These are phyloP conservation scores for Fusarium citri DNA, from an alignment of 2,329 filamentous ascomycete species.

Conservation along the genomic window DNA sequence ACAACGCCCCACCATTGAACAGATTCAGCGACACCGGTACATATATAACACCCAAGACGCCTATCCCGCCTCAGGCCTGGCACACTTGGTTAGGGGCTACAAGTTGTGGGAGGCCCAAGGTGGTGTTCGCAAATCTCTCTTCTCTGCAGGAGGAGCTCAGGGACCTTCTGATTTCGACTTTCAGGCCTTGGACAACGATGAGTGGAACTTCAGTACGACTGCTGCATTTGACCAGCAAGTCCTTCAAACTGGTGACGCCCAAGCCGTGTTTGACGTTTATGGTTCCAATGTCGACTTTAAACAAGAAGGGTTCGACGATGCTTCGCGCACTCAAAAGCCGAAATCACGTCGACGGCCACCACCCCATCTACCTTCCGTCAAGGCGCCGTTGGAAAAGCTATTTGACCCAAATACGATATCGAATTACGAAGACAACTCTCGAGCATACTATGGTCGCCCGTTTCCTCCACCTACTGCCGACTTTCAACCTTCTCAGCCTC, in stretches of 20 bases:
- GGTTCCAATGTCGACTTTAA: conserved; percentile 68
- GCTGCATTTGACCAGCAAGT: conserved; percentile 71
- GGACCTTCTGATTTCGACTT: conserved; percentile 59
- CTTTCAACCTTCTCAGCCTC: conserved; percentile 57
- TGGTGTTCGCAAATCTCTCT: conserved; percentile 75
- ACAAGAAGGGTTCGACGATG: conserved; percentile 59
- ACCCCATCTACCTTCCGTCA: conserved; percentile 67
- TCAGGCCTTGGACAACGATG: conserved; percentile 64
- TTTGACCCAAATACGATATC: conserved; percentile 75
- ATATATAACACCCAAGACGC: conserved; percentile 70
- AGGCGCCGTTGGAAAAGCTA: conserved; percentile 71
- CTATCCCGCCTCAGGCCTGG: conserved; percentile 73
- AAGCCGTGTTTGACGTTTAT: conserved; percentile 71
- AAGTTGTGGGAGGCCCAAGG: conserved; percentile 81
- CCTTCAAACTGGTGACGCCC: conserved; percentile 63
- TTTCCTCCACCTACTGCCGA: conserved; percentile 58
- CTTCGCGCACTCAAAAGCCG: conserved; percentile 63
- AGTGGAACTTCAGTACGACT: conserved; percentile 77
- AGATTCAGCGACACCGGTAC: conserved; percentile 77
- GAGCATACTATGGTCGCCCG: conserved; percentile 67
- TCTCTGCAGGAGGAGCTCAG: conserved; percentile 69
- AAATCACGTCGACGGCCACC: conserved; percentile 68
- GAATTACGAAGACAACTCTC: conserved; percentile 72
- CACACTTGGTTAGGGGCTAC: conserved; percentile 76
- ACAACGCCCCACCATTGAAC: conserved; percentile 75